Conservation (phyloP, 768 basidiomycete genomes). For the Lentinula raphanica region DNA sequence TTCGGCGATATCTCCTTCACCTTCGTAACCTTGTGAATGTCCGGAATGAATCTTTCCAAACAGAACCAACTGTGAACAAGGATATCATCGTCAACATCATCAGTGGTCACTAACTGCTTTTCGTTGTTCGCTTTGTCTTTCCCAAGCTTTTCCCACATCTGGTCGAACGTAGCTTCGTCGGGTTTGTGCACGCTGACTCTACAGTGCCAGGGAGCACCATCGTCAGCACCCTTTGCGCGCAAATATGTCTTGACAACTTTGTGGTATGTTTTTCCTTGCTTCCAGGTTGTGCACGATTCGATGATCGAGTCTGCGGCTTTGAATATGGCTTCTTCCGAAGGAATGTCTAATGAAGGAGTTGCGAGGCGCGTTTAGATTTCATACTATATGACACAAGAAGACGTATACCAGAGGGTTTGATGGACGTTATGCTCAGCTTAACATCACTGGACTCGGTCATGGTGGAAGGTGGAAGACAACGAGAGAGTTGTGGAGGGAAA, state of each 20-base stretch:
- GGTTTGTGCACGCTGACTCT: slow-evolving; percentile 60
- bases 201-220: slow-evolving; percentile 63
- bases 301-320: slow-evolving; percentile 50
- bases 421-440: slow-evolving; percentile 2
- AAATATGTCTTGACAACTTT: slow-evolving; percentile 53
- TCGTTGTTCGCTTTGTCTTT: slow-evolving; percentile 65
- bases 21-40: slow-evolving; percentile 56
- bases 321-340: slow-evolving; percentile 54
- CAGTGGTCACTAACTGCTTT: slow-evolving; percentile 44
- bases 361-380: neutral
- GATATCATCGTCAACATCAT: neutral
- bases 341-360: slow-evolving; percentile 27
- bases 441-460: neutral
- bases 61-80: neutral
- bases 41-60: slow-evolving; percentile 54
- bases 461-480: neutral
- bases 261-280: slow-evolving; percentile 58
- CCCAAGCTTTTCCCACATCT: slow-evolving; percentile 66
- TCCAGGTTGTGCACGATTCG: slow-evolving; percentile 56
- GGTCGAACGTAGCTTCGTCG: slow-evolving; percentile 68
- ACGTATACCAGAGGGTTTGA: slow-evolving; percentile 3
- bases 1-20: slow-evolving; percentile 61
- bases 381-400: neutral
- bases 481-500: neutral
- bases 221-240: slow-evolving; percentile 45